Percentiles rank a stretch among this genome's conserved stretches.
Evolutionary conservation across 257 asterid species (phyloP).

Genomic region (Apocynum venetum): DNA sequence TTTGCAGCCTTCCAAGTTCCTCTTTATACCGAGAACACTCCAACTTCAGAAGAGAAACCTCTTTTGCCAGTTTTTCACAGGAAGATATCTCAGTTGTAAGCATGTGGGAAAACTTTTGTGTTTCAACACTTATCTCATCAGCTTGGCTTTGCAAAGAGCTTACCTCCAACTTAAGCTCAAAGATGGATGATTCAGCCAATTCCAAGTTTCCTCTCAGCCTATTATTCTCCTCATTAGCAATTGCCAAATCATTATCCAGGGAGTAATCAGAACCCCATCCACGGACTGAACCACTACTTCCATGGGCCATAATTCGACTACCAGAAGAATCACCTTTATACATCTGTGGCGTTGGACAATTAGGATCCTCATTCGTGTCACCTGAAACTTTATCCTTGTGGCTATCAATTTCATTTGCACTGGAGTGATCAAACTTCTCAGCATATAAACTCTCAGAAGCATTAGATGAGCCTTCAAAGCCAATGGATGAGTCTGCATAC

Average conservation of each 20-base stretch:
- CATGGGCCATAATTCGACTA: slow-evolving; percentile 40
- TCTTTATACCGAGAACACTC: slow-evolving; percentile 67
- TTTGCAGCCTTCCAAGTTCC: slow-evolving; percentile 49
- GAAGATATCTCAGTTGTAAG: slow-evolving; percentile 67
- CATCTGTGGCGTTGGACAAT: slow-evolving; percentile 38
- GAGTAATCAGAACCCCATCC: slow-evolving; percentile 63
- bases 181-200: slow-evolving; percentile 67
- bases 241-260: slow-evolving; percentile 52
- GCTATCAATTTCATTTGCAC: slow-evolving; percentile 46
- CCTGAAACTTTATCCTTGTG: slow-evolving; percentile 41
- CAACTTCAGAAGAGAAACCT: slow-evolving; percentile 56
- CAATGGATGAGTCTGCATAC: slow-evolving; percentile 53
- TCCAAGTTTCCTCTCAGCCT: slow-evolving; percentile 71
- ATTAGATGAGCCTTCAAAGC: slow-evolving; percentile 78
- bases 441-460: slow-evolving; percentile 79
- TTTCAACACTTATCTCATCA: slow-evolving; percentile 64
- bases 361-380: slow-evolving; percentile 35
- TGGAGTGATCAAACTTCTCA: slow-evolving; percentile 59
- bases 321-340: slow-evolving; percentile 52
- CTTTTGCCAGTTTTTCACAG: slow-evolving; percentile 53
- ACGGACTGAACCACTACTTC: slow-evolving; percentile 41
- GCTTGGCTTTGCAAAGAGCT: slow-evolving; percentile 68
- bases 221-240: slow-evolving; percentile 64
- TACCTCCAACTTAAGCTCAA: slow-evolving; percentile 76
- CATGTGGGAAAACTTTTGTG: slow-evolving; percentile 45